Evolutionary conservation across 2,329 filamentous ascomycete genomes (phyloP), one percentile per base, ranked within the genome.

Genomic region (Graphiopsis chlorocephala): DNA sequence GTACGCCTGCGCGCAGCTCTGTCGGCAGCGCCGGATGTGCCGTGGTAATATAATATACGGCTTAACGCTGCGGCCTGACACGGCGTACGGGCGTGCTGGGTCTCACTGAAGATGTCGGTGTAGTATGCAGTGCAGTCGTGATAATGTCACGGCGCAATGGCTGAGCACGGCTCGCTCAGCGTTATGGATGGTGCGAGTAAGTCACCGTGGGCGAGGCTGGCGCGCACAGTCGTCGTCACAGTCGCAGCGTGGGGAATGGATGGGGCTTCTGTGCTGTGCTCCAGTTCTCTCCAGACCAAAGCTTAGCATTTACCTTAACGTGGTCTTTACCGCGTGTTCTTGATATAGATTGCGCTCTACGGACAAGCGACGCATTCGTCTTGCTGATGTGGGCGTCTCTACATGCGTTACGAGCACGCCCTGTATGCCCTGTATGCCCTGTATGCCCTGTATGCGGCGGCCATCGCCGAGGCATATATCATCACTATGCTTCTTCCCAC

Each of bases 21-120:
- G 53, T 56, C 53, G 53, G 53, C 53, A 56, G 28, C 53, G 29
- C 29, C 53, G 53, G 53, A 56, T 38, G 53, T 15, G 50, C 38
- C 23, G 38, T 45, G 38, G 38, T 45, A 45, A 45, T 45, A 45
- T 45, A 23, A 45, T 45, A 45, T 45, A 45, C 38, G 38, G 38
- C 38, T 45, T 45, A 45, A 45, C 38, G n/a, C 38, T 45, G n/a
- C 38, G n/a, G 38, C 38, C 38, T 45, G 38, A 45, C 38, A 2
- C 38, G 38, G n/a, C 11, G 23, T 20, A 45, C 12, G n/a, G 38
- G n/a, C 38, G 38, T 45, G 38, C 38, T 45, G 38, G n/a, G n/a
- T 20, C 11, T 20, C 15, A 5, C 15, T 11, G 17, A 20, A 31
- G 28, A 23, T 53, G 28, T 17, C 10, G 50, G 50, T 10, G 50